Evolutionary conservation across 2,329 filamentous ascomycete genomes (phyloP), one percentile per base, ranked within the genome.

Genomic region (Venturia effusa): DNA sequence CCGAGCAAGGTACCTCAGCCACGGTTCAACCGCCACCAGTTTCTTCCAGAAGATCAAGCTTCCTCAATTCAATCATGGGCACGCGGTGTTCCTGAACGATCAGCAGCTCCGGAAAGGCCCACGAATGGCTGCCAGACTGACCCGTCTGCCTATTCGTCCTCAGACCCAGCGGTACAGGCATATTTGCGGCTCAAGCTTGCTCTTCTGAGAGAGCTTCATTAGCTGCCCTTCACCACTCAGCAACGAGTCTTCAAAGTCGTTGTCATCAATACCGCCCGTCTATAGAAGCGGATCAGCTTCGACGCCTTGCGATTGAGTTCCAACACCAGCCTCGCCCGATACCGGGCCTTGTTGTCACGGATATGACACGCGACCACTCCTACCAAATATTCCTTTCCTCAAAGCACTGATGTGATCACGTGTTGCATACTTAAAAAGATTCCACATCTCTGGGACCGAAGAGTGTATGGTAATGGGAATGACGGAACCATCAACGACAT

Each of bases 121-220:
- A 6, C 27, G 24, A 57, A 19, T 22, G 19, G 30, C 51, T 57
- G n/a, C 22, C 51, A 34, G 7, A 4, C 22, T 34, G 51, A 34
- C 19, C 7, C 27, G 30, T 34, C 27, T 34, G 15, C 27, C 15
- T 34, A 22, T 30, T 57, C 51, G 4, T 32, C 51, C 19, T 57
- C 59, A 17, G 59, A 61, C n/a, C 37, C 37, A 32, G 59, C 59
- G 1, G 15, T 61, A 27, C 59, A 61, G 32, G 59, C 59, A 27
- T 61, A 61, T 43, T n/a, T 61, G 15, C 30, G 59, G 19, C 37
- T 61, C 15, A 61, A 61, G 59, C 37, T 61, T 11, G 59, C 59
- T 27, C 41, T 61, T 1, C 59, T 61, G 13, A 32, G 27, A 6
- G 19, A 34, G 19, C 27, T 8, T 57, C 51, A 34, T 13, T 34